These are phyloP conservation scores for Dittrichia graveolens DNA, from an alignment of 129 eudicot genomes.

Conservation along the genomic window DNA sequence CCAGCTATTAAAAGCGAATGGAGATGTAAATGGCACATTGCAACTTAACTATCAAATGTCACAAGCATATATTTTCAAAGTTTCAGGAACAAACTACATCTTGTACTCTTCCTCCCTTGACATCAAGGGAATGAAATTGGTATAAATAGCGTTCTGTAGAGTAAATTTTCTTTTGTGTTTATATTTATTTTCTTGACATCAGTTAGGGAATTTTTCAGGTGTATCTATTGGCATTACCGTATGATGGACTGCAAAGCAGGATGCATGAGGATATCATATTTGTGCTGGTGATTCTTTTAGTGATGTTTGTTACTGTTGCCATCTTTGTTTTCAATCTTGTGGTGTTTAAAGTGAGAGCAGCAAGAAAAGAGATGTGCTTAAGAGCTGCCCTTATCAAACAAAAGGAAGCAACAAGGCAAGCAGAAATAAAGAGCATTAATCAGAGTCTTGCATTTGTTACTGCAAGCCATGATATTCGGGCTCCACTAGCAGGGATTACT, in stretches of 20 bases:
- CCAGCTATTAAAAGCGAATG: slow-evolving; percentile 21
- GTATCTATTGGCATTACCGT: slow-evolving; percentile 49
- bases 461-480: slow-evolving; percentile 81
- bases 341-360: slow-evolving; percentile 33
- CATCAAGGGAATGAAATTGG: slow-evolving; percentile 48
- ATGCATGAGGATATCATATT: slow-evolving; percentile 35
- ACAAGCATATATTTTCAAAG: slow-evolving; percentile 23
- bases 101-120: slow-evolving; percentile 44
- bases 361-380: slow-evolving; percentile 46
- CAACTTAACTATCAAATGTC: slow-evolving; percentile 23
- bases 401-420: slow-evolving; percentile 56
- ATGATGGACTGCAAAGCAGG: slow-evolving; percentile 31
- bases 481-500: slow-evolving; percentile 57
- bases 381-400: slow-evolving; percentile 56
- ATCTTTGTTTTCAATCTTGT: slow-evolving; percentile 26
- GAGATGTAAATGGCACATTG: slow-evolving; percentile 29
- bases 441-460: slow-evolving; percentile 62
- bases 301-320: slow-evolving; percentile 16
- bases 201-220: slow-evolving; percentile 38
- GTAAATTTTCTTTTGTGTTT: not conserved
- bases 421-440: slow-evolving; percentile 62
- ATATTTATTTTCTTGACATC: not conserved
- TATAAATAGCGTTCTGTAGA: slow-evolving; percentile 18
- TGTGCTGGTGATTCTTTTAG: slow-evolving; percentile 33
- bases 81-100: slow-evolving; percentile 37